phyloP scores from a whole-genome alignment of 371 early-diverging fungal genomes.

The Quaeritorhiza haematococci region DNA sequence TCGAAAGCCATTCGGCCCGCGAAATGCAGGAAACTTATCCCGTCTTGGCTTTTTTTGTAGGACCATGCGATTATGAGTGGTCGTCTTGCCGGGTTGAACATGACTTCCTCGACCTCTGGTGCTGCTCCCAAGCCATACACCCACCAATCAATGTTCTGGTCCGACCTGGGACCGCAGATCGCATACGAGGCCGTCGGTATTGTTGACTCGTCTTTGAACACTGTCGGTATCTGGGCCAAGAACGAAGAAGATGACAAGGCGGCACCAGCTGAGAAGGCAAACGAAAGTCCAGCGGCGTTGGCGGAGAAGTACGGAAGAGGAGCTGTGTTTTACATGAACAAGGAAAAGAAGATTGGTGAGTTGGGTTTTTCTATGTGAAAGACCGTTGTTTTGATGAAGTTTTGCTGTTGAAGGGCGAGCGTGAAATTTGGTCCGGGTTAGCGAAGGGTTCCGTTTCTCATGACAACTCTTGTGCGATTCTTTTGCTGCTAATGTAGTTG shows the following conservation, averaged over 20 bases:
- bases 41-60: background rate
- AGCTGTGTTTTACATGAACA: conserved; percentile 63
- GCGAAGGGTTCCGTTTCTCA: conserved; percentile 9
- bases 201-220: conserved; percentile 59
- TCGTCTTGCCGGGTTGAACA: conserved; percentile 67
- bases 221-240: conserved; percentile 71
- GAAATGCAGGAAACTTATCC: background rate
- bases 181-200: conserved; percentile 73
- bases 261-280: conserved; percentile 30
- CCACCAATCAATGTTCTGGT: conserved; percentile 77
- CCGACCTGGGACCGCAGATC: conserved; percentile 65
- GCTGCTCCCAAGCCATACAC: conserved; percentile 50
- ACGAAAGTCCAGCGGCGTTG: conserved; percentile 5
- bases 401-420: too few relatives aligned
- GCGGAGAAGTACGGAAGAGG: conserved; percentile 60
- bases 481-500: conserved; percentile 31
- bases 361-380: too few relatives aligned
- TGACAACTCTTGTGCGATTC: background rate
- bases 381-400: too few relatives aligned
- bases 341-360: conserved; percentile 39
- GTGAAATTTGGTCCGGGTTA: background rate
- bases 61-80: conserved; percentile 61
- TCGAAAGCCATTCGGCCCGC: background rate
- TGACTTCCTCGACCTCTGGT: conserved; percentile 30
- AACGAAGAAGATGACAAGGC: conserved; percentile 32